Percentiles rank a stretch among this genome's conserved stretches.
These are phyloP conservation scores for Penicillium nucicola DNA, from an alignment of 495 filamentous ascomycete genomes.

Conservation along the genomic window DNA sequence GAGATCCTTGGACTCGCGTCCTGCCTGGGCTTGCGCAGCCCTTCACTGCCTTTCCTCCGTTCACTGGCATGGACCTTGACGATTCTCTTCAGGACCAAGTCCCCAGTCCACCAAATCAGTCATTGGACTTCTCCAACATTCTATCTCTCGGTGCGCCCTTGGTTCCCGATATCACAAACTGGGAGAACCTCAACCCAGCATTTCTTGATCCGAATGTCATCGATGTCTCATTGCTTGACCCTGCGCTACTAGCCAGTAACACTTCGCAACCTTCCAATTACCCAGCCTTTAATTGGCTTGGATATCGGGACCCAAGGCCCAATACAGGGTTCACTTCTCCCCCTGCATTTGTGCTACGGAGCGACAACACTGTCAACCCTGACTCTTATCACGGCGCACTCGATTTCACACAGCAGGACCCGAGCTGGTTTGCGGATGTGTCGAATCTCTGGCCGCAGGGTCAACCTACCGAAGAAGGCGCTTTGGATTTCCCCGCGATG, in stretches of 20 bases:
- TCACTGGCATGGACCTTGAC: neutral
- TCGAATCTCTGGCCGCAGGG: neutral
- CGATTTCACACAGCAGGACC: neutral
- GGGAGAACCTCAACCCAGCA: neutral
- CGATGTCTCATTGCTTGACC: neutral
- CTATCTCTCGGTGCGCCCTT: no score
- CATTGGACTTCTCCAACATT: no score
- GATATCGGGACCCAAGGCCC: neutral
- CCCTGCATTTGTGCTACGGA: no score
- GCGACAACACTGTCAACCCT: no score
- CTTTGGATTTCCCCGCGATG: conserved; percentile 3
- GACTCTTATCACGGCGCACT: neutral
- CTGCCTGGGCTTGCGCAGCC: conserved; percentile 3
- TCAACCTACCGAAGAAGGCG: neutral
- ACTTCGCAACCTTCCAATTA: neutral
- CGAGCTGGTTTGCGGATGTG: neutral
- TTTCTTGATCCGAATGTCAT: neutral
- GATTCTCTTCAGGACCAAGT: no score
- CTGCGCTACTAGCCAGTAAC: neutral
- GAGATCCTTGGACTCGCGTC: conserved; percentile 1
- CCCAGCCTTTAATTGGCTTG: no score
- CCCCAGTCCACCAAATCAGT: neutral
- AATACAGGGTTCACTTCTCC: neutral
- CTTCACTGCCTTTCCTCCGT: neutral
- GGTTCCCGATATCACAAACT: no score